phyloP scores from a whole-genome alignment of 2,329 filamentous ascomycete genomes.

The Epichloe gansuensis region DNA sequence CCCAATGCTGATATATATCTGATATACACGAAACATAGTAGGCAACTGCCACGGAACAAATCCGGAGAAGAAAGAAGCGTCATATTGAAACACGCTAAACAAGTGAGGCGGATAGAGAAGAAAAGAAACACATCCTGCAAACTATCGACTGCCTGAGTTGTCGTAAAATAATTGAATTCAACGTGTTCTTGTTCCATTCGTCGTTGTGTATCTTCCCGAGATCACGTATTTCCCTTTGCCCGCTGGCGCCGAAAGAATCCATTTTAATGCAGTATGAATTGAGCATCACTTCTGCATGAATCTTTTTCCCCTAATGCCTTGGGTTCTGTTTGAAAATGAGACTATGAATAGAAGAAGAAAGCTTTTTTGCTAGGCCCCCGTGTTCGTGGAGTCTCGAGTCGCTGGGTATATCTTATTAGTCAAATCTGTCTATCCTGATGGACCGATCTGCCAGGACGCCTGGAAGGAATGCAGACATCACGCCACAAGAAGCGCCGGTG shows the following conservation, averaged over 20 bases:
- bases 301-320: neutral
- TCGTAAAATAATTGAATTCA: neutral
- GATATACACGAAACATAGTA: no score
- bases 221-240: neutral
- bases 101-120: no score
- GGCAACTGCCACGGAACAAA: no score
- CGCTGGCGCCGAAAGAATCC: neutral
- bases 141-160: neutral
- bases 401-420: neutral
- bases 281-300: neutral
- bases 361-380: neutral
- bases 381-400: neutral
- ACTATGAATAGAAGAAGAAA: neutral
- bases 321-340: neutral
- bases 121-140: no score
- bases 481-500: neutral
- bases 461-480: constrained; percentile 3
- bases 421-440: neutral
- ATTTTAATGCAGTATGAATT: neutral
- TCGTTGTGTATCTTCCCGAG: neutral
- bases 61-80: no score
- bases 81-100: no score
- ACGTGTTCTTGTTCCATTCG: neutral
- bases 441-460: neutral
- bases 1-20: no score